Conservation (phyloP, 2,329 filamentous ascomycete genomes). For the Coccinonectria pachysandricola region DNA sequence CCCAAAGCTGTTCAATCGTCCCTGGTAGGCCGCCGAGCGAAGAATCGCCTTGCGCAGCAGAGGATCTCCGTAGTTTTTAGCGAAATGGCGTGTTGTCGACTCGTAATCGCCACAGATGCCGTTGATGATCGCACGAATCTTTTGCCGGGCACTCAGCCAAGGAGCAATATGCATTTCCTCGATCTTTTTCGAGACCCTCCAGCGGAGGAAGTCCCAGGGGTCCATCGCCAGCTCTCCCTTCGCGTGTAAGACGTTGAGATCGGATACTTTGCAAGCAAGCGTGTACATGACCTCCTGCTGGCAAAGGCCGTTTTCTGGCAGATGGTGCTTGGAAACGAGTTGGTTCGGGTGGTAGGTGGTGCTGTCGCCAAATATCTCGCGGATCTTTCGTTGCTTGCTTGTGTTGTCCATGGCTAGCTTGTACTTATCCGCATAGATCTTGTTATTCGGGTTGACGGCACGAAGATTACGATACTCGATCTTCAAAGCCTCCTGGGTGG, state of each 20-base stretch:
- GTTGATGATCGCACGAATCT: conserved; percentile 3
- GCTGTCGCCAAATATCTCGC: conserved; percentile 22
- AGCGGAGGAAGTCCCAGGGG: conserved; percentile 28
- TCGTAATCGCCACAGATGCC: conserved; percentile 7
- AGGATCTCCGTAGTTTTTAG: conserved; percentile 20
- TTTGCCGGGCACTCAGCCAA: conserved; percentile 3
- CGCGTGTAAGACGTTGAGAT: conserved; percentile 18
- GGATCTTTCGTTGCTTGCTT: conserved; percentile 24
- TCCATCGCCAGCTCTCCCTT: conserved; percentile 23
- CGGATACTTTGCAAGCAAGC: conserved; percentile 23
- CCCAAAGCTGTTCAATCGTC: conserved; percentile 11
- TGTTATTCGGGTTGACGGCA: conserved; percentile 5
- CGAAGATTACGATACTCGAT: conserved; percentile 1
- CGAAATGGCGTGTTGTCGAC: not conserved
- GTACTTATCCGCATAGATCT: conserved; percentile 2
- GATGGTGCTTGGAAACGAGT: conserved; percentile 21
- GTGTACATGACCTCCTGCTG: conserved; percentile 26
- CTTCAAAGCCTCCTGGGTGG: conserved; percentile 12
- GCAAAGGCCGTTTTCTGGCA: conserved; percentile 23
- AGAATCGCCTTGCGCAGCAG: conserved; percentile 20
- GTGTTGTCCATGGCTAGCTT: conserved; percentile 23
- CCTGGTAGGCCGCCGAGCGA: conserved; percentile 15
- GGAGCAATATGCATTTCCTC: not conserved
- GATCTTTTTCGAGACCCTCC: conserved; percentile 18
- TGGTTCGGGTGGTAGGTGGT: conserved; percentile 28